phyloP scores from a whole-genome alignment of 1,284 basidiomycete species.

The Volvariella volvacea region DNA sequence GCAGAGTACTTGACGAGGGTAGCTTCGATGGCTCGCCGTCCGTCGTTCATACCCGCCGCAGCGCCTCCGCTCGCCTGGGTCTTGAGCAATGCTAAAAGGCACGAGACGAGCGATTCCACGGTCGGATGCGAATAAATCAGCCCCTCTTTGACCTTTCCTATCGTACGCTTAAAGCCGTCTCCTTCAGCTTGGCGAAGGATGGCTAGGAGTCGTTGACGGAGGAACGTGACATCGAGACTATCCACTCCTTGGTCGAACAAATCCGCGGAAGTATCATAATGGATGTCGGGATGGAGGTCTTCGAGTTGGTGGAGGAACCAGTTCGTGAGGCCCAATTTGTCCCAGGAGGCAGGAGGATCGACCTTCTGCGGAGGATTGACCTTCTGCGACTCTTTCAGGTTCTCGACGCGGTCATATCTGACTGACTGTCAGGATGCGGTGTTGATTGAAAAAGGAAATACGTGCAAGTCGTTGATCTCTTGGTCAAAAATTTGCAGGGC shows the following conservation, averaged over 20 bases:
- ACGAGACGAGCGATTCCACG: slow-evolving; percentile 19
- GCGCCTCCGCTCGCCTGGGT: slow-evolving; percentile 11
- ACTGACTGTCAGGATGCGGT: too few relatives aligned
- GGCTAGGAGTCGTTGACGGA: slow-evolving; percentile 24
- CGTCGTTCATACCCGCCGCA: slow-evolving; percentile 10
- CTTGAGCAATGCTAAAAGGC: slow-evolving; percentile 16
- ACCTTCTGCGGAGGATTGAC: slow-evolving; percentile 21
- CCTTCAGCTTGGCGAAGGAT: slow-evolving; percentile 17
- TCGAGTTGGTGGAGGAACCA: slow-evolving; percentile 24
- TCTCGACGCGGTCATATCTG: slow-evolving; percentile 25
- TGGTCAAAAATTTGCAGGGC: slow-evolving; percentile 22
- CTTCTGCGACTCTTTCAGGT: slow-evolving; percentile 6
- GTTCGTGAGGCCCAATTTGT: slow-evolving; percentile 9
- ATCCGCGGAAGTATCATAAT: slow-evolving; percentile 18
- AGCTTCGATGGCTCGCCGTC: slow-evolving; percentile 17
- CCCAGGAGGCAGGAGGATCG: slow-evolving; percentile 21
- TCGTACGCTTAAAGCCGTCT: slow-evolving; percentile 8
- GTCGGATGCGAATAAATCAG: slow-evolving; percentile 26
- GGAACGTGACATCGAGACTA: slow-evolving; percentile 28
- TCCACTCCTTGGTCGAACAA: slow-evolving; percentile 34
- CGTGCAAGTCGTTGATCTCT: slow-evolving; percentile 30
- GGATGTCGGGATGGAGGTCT: slow-evolving; percentile 15
- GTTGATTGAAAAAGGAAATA: too few relatives aligned
- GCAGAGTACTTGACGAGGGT: slow-evolving; percentile 27
- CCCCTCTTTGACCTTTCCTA: slow-evolving; percentile 16